Evolutionary conservation across 75 land plant genomes (phyloP), one percentile per base, ranked within the genome.

Genomic region (Sequoiadendron giganteum): DNA sequence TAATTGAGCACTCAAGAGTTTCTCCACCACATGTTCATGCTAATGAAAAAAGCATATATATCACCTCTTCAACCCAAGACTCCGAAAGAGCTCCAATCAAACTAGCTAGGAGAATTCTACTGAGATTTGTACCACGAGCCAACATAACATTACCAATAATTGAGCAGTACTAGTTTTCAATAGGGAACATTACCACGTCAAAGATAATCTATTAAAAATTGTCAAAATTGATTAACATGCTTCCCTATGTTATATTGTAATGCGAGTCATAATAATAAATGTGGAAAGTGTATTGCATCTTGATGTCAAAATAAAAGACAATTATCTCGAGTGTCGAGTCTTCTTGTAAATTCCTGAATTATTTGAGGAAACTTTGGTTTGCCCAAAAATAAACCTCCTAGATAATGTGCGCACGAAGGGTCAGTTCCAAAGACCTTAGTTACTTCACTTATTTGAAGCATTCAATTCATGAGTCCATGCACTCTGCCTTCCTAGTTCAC

Each of bases 361-460:
- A 86, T 40, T 88, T 89, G 56, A 98, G 93, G 76, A 96, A 86
- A 85, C 86, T 76, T 18, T 90, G 1, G 96, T 97, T 40, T 94
- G 93, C 87, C 92, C 90, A 88, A 98, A 98, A 19, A 98, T 76
- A 98, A 89, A 86, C 84, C 92, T 86, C 92, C 89, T 49, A 96
- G 87, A 84, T 95, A 98, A 75, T 68, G 85, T 40, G 99, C 94
- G 92, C 96, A 96, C 45, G 96, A 92, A 14, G 95, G 93, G 86
- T 98, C 99, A 73, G 94, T 92, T 30, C 97, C 97, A 91, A 95
- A 98, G 82, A 98, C 99, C 99, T 98, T 98, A 38, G 96, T 97
- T 55, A 94, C 98, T 95, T 98, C 99, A 95, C 99, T 96, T 36
- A 97, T 42, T 42, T 1, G 42, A 42, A 42, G 43, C 1, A 42